Evolutionary conservation across 768 basidiomycete genomes (phyloP).

Genomic region (Tylopilus plumbeoviolaceoides): DNA sequence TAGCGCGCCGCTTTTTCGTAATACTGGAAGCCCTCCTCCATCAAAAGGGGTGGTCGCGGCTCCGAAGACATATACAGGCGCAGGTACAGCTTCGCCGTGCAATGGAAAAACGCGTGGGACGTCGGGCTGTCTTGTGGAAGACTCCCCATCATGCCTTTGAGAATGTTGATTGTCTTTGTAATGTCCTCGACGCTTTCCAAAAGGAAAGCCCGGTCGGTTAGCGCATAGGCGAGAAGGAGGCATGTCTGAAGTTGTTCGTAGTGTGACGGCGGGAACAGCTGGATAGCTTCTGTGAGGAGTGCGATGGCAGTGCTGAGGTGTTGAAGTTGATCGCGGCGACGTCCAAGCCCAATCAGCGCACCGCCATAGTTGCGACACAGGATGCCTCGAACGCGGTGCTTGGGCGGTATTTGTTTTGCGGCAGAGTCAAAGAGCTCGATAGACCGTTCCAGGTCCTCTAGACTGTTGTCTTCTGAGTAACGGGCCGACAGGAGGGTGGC

Average conservation of each 20-base stretch:
- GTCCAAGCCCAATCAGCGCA: constrained; percentile 6
- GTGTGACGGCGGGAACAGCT: constrained; percentile 12
- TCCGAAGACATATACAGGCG: neutral
- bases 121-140: constrained; percentile 9
- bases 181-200: neutral
- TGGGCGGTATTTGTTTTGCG: constrained; percentile 9
- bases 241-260: neutral
- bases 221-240: constrained; percentile 1
- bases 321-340: constrained; percentile 1
- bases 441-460: constrained; percentile 14
- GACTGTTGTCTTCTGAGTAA: neutral
- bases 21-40: constrained; percentile 15
- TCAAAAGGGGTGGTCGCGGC: neutral
- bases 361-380: constrained; percentile 13
- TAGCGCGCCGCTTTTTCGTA: constrained; percentile 14
- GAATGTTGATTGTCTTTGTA: neutral
- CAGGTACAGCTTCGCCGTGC: neutral
- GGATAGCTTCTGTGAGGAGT: constrained; percentile 4
- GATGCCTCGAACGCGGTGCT: constrained; percentile 1
- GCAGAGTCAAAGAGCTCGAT: constrained; percentile 11
- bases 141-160: neutral
- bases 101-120: neutral
- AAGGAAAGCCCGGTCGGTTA: neutral
- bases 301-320: constrained; percentile 8
- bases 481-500: constrained; percentile 15